Base-by-base conservation (phyloP, 2,329 filamentous ascomycete genomes). In the Fusarium keratoplasticum region DNA sequence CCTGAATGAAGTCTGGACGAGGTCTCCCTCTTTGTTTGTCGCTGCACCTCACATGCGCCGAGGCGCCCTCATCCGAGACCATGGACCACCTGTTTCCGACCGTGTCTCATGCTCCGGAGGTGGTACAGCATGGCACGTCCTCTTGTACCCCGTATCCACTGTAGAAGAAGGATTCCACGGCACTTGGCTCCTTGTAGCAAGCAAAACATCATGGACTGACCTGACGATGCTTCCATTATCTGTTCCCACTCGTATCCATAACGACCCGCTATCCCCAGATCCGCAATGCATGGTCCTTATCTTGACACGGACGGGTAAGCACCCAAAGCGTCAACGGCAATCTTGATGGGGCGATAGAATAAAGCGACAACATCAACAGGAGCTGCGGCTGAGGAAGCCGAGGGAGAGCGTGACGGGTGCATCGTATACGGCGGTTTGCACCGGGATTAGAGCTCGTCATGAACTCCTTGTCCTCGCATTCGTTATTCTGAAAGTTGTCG, bases 221-320 rank as follows among this genome's bases (percentile, higher is more conserved):
- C 52, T 58, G 35, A 38, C 31, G 38, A 64, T 64, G 31, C 25
- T 50, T 16, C 47, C 47, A 27, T 42, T 20, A 20, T 20, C 40
- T 50, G 52, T 64, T 59, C 62, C 50, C 62, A 59, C 52, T 50
- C 36, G 62, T 64, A 47, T 59, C 62, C 62, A 64, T 64, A 58
- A 47, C 18, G 62, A 64, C 62, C 62, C 61, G 61, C 61, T 55
- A 22, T 40, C 61, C 61, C 52, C 62, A 59, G 62, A 64, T 59
- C 38, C 50, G 29, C 36, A 36, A 16, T 11, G 62, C 54, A 64
- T 40, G 62, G 54, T 47, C 52, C 54, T 55, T 44, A 59, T 64
- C 62, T 58, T 38, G 47, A 58, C 40, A 59, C 40, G 62, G 50
- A 59, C 38, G 47, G 20, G 29, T 20, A 29, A 10, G 62, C 22